phyloP scores from a whole-genome alignment of 2,329 filamentous ascomycete genomes.

The Shiraia bambusicola region DNA sequence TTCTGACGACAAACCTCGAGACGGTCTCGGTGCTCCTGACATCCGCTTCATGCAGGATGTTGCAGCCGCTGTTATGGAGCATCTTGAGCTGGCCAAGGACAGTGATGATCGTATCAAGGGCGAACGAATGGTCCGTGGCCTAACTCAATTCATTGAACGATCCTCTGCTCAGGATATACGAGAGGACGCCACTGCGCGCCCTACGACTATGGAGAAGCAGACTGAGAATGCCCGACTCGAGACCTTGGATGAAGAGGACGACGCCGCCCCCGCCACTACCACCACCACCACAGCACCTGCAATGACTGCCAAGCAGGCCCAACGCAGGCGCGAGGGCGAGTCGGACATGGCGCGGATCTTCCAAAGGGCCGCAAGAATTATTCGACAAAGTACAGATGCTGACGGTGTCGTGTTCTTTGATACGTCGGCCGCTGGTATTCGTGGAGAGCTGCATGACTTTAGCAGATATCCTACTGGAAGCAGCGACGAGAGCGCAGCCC shows the following conservation, averaged over 20 bases:
- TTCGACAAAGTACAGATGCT: slow-evolving; percentile 35
- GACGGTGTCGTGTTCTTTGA: slow-evolving; percentile 43
- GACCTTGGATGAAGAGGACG: slow-evolving; percentile 26
- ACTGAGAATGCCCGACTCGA: slow-evolving; percentile 38
- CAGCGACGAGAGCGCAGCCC: slow-evolving; percentile 33
- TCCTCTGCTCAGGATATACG: slow-evolving; percentile 27
- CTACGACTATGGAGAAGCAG: slow-evolving; percentile 35
- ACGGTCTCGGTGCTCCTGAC: slow-evolving; percentile 24
- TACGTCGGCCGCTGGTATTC: slow-evolving; percentile 33
- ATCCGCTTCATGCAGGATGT: slow-evolving; percentile 37
- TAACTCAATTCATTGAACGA: slow-evolving; percentile 39
- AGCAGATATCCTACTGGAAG: slow-evolving; percentile 12
- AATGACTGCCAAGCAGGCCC: slow-evolving; percentile 15
- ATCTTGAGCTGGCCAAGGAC: slow-evolving; percentile 33
- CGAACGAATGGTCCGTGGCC: slow-evolving; percentile 37
- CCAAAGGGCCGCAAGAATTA: slow-evolving; percentile 39
- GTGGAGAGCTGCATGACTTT: slow-evolving; percentile 24
- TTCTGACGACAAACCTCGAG: slow-evolving; percentile 33
- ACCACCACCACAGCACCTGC: too few relatives aligned
- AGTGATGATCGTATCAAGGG: slow-evolving; percentile 28
- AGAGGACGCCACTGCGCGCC: slow-evolving; percentile 13
- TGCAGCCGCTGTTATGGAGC: slow-evolving; percentile 34
- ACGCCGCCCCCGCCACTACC: slow-evolving; percentile 1
- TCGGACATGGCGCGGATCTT: slow-evolving; percentile 33
- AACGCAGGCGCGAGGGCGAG: slow-evolving; percentile 26